Percentiles rank a stretch among this genome's conserved stretches.
Evolutionary conservation across 257 asterid species (phyloP).

Genomic region (Nicotiana tomentosiformis): DNA sequence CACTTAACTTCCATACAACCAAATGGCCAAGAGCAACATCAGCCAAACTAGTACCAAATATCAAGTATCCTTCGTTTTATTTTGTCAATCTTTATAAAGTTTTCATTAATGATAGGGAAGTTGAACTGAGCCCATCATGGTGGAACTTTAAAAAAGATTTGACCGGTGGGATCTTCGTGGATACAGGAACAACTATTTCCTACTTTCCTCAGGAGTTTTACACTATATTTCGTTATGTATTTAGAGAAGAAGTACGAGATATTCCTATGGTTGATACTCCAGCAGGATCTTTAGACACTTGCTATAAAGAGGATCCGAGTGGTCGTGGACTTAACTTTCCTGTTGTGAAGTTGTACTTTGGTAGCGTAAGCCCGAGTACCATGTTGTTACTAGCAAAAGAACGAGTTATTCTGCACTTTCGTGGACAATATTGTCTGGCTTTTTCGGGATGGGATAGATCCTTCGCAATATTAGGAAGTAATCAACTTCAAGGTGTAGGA

Average conservation of each 20-base stretch:
- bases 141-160: not conserved
- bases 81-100: not conserved
- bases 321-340: not conserved
- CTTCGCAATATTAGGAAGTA: not conserved
- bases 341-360: not conserved
- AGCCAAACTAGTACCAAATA: not conserved
- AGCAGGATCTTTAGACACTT: not conserved
- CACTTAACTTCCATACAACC: not conserved
- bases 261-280: not conserved
- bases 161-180: not conserved
- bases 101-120: not conserved
- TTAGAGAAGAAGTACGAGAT: not conserved
- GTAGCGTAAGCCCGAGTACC: not conserved
- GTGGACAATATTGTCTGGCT: not conserved
- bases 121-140: not conserved
- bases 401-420: not conserved
- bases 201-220: not conserved
- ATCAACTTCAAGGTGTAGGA: conserved; percentile 3
- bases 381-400: not conserved
- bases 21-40: not conserved
- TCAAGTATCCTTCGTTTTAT: not conserved
- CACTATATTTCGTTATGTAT: not conserved
- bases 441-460: not conserved
- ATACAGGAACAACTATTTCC: not conserved
- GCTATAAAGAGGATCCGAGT: not conserved